Base-by-base conservation (phyloP, 2,329 filamentous ascomycete genomes). In the Davidsoniella neocaledoniae region DNA sequence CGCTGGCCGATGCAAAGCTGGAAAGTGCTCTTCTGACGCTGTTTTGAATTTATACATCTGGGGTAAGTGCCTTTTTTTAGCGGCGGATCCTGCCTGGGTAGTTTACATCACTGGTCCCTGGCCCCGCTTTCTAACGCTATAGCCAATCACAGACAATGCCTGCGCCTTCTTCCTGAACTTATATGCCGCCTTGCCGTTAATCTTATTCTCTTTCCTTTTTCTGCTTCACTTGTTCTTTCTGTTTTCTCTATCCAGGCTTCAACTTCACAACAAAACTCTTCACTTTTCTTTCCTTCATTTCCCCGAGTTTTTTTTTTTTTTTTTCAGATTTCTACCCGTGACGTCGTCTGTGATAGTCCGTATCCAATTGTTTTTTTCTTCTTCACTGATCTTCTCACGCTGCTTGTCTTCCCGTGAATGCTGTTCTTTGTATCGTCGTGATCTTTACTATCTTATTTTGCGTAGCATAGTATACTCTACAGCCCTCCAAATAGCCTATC, bases 21-120 rank as follows among this genome's bases (percentile, higher is more conserved):
- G 26, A 29, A 29, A 8, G 26, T 29, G 26, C 26, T 29, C 4
- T 29, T 29, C 26, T 43, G 42, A 43, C 10, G 10, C 10, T 29
- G 26, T 29, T 29, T 29, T 29, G 26, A 29, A 29, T 29, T 10
- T 14, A 43, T 23, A 37, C 40, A 48, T 52, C 50, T 48, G 50
- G 50, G 50, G 50, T 52, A 52, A 48, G 41, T 48, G 37, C 42
- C 50, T 40, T 48, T 52, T 48, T 52, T 52, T 40, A 43, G 50
- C n/a, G 47, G 47, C n/a, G 47, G 47, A 43, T 33, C 47, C 47
- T 49, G 21, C 19, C 14, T 26, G 36, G 19, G 43, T 49, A 25
- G 9, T 17, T 43, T 39, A 39, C 33, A 46, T 39, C 33, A 46
- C 44, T 25, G 44, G 43, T 29, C 33, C 47, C 47, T 49, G 47